Evolutionary conservation across 73 alveolate genomes (phyloP), one percentile per base, ranked within the genome.

Genomic region (Tetrahymena thermophila): DNA sequence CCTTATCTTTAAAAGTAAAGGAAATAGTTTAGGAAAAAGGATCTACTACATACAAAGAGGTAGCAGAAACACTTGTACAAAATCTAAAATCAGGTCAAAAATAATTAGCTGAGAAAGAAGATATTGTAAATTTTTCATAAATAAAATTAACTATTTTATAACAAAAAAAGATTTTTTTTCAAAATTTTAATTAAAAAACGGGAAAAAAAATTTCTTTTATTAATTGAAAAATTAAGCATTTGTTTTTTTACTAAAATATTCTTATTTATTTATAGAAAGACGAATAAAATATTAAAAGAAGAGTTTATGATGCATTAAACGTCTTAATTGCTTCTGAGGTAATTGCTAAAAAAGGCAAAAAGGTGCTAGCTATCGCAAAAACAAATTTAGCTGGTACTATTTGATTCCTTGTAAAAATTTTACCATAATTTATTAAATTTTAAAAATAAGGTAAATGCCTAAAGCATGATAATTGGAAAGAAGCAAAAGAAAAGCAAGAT

Each of bases 251-350:
- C 0, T 6, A 40, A 4, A 6, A 40, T 40, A 7, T 6, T 6
- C 1, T 40, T 28, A 10, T 71, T 71, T 25, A 28, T 71, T 71
- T n/a, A 71, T 71, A 71, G 89, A 71, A 93, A 96, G 97, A 97
- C 56, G 98, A 98, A 84, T 95, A 98, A 94, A 98, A 98, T 95
- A 98, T 98, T 19, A 96, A 98, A 84, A 96, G 99, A 94, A 94
- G 99, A 94, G 99, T 98, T n/a, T 98, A 98, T 84, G 99, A 98
- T 94, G 99, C 99, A 7, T 96, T 98, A 19, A 98, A 98, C 94
- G 99, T 98, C 10, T 96, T 98, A 44, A 98, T 97, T 43, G 98
- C 99, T 10, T 97, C 98, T 11, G 99, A 98, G 34, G 98, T 98
- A 31, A 94, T 98, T 34, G 94, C 85, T 93, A 98, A 97, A 94